Conservation (phyloP, 1,139 yeast species). For the Yamadazyma songkhlaensis region DNA sequence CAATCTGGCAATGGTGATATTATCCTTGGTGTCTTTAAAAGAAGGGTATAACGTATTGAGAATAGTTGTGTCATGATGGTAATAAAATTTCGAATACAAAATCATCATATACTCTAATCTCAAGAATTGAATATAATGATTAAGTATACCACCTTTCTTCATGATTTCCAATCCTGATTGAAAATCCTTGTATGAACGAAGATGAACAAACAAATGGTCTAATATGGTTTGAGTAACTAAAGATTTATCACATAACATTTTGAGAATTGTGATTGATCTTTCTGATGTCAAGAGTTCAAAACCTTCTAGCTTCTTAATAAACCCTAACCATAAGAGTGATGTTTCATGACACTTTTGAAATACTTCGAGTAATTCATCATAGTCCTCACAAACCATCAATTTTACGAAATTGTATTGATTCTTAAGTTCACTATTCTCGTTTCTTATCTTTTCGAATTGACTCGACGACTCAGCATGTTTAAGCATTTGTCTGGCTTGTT, state of each 20-base stretch:
- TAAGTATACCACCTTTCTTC: not conserved
- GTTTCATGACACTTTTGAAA: constrained; percentile 31
- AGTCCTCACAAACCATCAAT: constrained; percentile 25
- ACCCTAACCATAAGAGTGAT: constrained; percentile 35
- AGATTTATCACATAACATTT: not conserved
- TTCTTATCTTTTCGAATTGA: not conserved
- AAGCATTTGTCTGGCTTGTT: constrained; percentile 19
- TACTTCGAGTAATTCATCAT: constrained; percentile 30
- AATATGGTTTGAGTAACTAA: constrained; percentile 30
- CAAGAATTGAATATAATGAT: not conserved
- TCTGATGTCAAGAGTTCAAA: constrained; percentile 32
- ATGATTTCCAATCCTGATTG: constrained; percentile 18
- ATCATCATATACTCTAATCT: constrained; percentile 4
- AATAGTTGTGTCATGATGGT: not conserved
- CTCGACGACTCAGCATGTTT: not conserved
- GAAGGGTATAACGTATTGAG: not conserved
- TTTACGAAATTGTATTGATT: constrained; percentile 20
- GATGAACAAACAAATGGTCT: constrained; percentile 25
- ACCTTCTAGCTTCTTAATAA: constrained; percentile 30
- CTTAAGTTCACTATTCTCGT: constrained; percentile 9
- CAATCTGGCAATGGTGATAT: not conserved
- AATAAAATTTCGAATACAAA: not conserved
- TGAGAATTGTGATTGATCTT: constrained; percentile 24
- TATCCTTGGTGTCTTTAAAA: not conserved
- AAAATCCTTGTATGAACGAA: constrained; percentile 20